Evolutionary conservation across 1,284 basidiomycete species (phyloP), one percentile per base, ranked within the genome.

Genomic region (Leucoagaricus sp.): DNA sequence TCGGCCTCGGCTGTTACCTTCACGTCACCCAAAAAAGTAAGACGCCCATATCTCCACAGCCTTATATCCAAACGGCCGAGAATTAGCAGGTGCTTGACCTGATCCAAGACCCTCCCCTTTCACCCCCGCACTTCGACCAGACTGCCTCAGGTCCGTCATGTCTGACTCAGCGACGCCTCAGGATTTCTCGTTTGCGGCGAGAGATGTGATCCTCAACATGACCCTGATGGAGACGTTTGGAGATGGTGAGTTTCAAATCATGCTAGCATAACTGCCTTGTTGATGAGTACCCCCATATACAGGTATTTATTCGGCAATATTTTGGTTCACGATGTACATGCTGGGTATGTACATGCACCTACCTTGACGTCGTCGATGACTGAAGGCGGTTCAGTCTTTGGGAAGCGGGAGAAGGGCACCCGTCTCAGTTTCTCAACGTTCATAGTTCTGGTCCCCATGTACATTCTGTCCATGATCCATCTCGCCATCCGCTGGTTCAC

Each of bases 271-370:
- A 21, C 10, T 10, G n/a, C n/a, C 28, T 13, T 45, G 2, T 25
- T 5, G 0, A 8, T 36, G 15, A 12, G 33, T 46, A 7, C 23
- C 9, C 4, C 8, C 28, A 51, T 25, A 15, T 48, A 2, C 29
- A 54, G 45, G 53, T n/a, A 36, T 47, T n/a, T 47, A 47, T 17
- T 33, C 53, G 5, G 45, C 53, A 33, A 40, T 54, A 17, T 47
- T 54, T 33, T 53, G 42, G 51, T 53, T 53, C 19, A 53, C 51
- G 19, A 26, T 53, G 31, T 53, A 53, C 23, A 45, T 53, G 51
- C 23, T 53, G 15, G 13, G 51, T 53, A 25, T 26, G 51, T 26
- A 10, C 29, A 26, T 26, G 10, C 6, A 28, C 6, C 31, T 33
- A 31, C 12, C 5, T 17, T 26, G 5, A 3, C 2, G 10, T 2